A percentile compares a stretch with the other conserved stretches of the same genome.
Conservation (phyloP, 2,329 filamentous ascomycete species). For the Ophiobolus disseminans region DNA sequence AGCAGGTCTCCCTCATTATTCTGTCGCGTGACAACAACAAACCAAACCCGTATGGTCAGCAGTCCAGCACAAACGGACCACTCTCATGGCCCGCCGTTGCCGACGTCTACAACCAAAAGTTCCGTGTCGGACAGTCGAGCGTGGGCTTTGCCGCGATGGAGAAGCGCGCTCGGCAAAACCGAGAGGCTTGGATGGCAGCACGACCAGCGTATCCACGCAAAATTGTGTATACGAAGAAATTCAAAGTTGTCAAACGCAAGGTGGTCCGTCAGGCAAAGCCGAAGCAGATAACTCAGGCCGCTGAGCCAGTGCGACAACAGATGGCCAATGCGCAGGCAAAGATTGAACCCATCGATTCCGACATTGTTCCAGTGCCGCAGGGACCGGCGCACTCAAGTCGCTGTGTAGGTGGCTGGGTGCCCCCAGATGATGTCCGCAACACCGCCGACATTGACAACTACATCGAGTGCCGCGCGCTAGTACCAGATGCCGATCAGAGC, state of each 20-base stretch:
- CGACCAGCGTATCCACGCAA: slow-evolving; percentile 11
- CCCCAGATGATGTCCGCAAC: slow-evolving; percentile 11
- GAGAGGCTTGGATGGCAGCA: slow-evolving; percentile 6
- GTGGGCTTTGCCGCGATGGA: slow-evolving; percentile 14
- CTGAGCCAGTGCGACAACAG: neutral
- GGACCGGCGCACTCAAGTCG: neutral
- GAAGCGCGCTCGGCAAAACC: slow-evolving; percentile 16
- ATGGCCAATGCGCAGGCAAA: too few species aligned
- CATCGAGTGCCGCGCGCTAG: neutral
- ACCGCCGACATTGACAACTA: slow-evolving; percentile 7
- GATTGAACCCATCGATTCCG: too few species aligned
- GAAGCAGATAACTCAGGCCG: neutral
- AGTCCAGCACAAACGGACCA: slow-evolving; percentile 13
- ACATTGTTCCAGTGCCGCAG: neutral
- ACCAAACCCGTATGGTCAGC: slow-evolving; percentile 10
- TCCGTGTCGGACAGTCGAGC: neutral
- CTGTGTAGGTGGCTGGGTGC: slow-evolving; percentile 9
- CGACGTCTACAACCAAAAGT: slow-evolving; percentile 14
- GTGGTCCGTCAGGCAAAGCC: neutral
- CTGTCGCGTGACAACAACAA: slow-evolving; percentile 19
- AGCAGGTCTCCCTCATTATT: slow-evolving; percentile 20
- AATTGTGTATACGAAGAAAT: slow-evolving; percentile 13
- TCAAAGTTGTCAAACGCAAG: neutral
- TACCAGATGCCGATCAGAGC: neutral
- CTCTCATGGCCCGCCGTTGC: slow-evolving; percentile 12